Conservation (phyloP, 495 filamentous ascomycete species). For the Barbatosphaeria neglecta region DNA sequence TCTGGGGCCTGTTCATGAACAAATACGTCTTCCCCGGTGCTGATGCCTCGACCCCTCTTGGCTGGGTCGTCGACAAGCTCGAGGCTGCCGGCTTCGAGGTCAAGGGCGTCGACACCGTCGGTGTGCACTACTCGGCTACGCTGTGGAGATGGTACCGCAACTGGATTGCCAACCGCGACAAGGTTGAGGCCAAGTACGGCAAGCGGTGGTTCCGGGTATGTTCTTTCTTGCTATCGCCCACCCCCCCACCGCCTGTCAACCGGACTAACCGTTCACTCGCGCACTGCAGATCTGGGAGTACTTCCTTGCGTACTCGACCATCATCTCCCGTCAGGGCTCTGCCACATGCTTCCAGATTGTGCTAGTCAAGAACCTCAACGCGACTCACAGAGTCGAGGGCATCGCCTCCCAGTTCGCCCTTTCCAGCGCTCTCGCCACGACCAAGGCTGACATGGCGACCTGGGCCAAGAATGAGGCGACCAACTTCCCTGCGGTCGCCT, state of each 20-base stretch:
- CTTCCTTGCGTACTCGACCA: conserved; percentile 90
- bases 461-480: conserved; percentile 34
- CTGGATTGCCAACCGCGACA: conserved; percentile 93
- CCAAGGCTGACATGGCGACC: conserved; percentile 26
- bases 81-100: conserved; percentile 71
- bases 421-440: conserved; percentile 49
- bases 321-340: conserved; percentile 81
- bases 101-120: conserved; percentile 73
- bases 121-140: conserved; percentile 94
- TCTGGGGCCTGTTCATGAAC: conserved; percentile 88
- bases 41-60: conserved; percentile 72
- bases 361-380: conserved; percentile 96
- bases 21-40: conserved; percentile 87
- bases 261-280: not conserved
- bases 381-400: conserved; percentile 85
- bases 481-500: conserved; percentile 27
- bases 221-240: no score
- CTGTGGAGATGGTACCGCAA: conserved; percentile 99
- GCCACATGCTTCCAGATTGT: conserved; percentile 96
- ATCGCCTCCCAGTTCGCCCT: conserved; percentile 65
- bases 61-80: conserved; percentile 54
- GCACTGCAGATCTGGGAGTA: conserved; percentile 92
- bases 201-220: conserved; percentile 90
- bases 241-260: conserved; percentile 2
- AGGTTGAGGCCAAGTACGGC: conserved; percentile 92